phyloP scores from a whole-genome alignment of 805 yeast species.

The Tetrapisispora namnaoensis region DNA sequence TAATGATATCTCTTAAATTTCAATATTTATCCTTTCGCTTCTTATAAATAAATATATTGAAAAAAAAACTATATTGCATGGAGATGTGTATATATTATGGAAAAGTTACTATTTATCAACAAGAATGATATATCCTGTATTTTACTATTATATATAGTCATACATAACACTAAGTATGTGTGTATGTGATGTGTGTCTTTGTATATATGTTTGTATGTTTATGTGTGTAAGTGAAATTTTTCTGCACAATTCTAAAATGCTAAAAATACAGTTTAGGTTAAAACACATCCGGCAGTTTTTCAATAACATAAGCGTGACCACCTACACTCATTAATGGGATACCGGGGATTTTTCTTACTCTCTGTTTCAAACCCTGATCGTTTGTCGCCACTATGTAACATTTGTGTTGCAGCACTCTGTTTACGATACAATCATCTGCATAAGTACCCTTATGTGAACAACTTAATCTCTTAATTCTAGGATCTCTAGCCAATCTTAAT shows the following conservation, averaged over 20 bases:
- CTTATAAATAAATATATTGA: too few species aligned
- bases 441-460: conserved; percentile 94
- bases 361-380: conserved; percentile 91
- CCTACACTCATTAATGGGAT: conserved; percentile 97
- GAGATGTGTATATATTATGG: neutral
- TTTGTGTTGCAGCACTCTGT: conserved; percentile 89
- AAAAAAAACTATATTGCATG: too few species aligned
- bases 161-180: too few species aligned
- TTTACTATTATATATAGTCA: too few species aligned
- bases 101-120: neutral
- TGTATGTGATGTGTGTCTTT: too few species aligned
- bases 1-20: neutral
- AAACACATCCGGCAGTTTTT: conserved; percentile 90
- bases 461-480: conserved; percentile 74
- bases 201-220: too few species aligned
- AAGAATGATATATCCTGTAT: too few species aligned
- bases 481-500: conserved; percentile 83
- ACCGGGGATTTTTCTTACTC: conserved; percentile 94
- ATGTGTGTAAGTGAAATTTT: too few species aligned
- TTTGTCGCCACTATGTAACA: conserved; percentile 96
- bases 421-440: conserved; percentile 95
- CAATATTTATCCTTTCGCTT: neutral
- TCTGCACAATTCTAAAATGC: neutral
- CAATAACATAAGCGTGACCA: conserved; percentile 82
- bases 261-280: conserved; percentile 17